Conservation (phyloP, 2,329 filamentous ascomycete species). For the Claviceps lovelessii region DNA sequence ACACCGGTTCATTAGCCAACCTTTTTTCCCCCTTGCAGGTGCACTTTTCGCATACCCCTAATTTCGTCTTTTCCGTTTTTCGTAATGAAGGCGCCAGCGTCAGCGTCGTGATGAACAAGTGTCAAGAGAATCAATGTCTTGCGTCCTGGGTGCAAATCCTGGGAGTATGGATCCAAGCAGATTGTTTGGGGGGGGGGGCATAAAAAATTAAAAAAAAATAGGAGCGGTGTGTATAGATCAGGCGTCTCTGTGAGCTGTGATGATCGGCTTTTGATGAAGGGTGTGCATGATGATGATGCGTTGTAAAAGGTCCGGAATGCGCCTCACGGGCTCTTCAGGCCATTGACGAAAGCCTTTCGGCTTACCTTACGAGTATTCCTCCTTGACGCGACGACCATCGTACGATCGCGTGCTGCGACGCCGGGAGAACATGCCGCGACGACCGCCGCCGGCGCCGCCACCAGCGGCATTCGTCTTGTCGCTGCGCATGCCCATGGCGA, state of each 20-base stretch:
- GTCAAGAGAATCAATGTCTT: not conserved
- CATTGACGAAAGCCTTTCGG: no score
- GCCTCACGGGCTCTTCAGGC: no score
- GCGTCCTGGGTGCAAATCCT: no score
- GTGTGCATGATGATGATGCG: no score
- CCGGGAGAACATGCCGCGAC: conserved; percentile 12
- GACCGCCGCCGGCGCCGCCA: conserved; percentile 14
- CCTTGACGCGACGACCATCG: conserved; percentile 48
- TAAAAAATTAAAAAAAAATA: no score
- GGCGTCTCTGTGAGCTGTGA: no score
- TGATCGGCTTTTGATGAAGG: no score
- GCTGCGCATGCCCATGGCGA: conserved; percentile 47
- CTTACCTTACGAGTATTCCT: conserved; percentile 48
- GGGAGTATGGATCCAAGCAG: not conserved
- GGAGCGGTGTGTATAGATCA: no score
- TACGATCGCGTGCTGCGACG: conserved; percentile 23
- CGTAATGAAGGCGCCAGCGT: not conserved
- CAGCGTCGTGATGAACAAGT: not conserved
- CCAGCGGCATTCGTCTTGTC: conserved; percentile 19
- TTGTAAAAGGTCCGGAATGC: no score
- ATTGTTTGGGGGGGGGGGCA: not conserved
- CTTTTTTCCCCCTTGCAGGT: not conserved
- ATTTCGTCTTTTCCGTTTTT: not conserved
- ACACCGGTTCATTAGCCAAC: no score
- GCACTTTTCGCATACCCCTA: no score